These are phyloP conservation scores for Sphagnum tenellum DNA, from an alignment of 225 moss, liverwort and hornwort genomes.

Conservation along the genomic window DNA sequence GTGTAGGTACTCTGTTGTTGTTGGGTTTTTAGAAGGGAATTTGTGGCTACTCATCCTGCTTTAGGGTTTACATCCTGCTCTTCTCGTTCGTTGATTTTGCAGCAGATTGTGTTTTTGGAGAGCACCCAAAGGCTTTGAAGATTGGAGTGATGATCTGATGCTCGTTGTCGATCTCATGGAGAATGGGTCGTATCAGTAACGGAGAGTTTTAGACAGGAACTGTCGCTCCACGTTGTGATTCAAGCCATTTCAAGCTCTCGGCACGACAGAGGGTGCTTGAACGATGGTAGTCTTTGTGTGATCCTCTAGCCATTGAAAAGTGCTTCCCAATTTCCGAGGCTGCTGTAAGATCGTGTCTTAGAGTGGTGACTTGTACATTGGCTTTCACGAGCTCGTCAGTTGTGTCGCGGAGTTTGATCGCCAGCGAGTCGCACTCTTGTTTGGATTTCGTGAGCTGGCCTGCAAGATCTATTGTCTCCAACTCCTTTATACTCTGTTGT, in stretches of 20 bases:
- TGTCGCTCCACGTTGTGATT: not conserved
- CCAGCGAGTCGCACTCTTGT: conserved; percentile 11
- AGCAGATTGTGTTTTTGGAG: no score
- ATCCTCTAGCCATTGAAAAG: not conserved
- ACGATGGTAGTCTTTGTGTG: not conserved
- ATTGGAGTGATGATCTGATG: no score
- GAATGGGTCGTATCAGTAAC: no score
- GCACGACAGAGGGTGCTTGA: conserved; percentile 19
- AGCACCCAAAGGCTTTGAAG: no score
- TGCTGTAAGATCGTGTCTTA: not conserved
- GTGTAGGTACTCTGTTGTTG: no score
- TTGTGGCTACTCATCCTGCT: no score
- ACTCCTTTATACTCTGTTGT: conserved; percentile 20
- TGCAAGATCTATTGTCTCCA: conserved; percentile 27
- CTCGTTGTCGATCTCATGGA: no score
- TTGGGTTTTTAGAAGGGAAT: no score
- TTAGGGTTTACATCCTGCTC: no score
- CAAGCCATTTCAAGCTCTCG: conserved; percentile 22
- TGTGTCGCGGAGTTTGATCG: conserved; percentile 5
- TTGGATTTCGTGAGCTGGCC: conserved; percentile 19
- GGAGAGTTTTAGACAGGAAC: no score
- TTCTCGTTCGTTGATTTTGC: no score
- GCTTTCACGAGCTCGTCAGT: conserved; percentile 11
- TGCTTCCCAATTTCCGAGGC: conserved; percentile 5
- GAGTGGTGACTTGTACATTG: conserved; percentile 5